A percentile compares a stretch with the other conserved stretches of the same genome.
Conservation (phyloP, 1,284 basidiomycete species). For the Apiotrichum gracile region DNA sequence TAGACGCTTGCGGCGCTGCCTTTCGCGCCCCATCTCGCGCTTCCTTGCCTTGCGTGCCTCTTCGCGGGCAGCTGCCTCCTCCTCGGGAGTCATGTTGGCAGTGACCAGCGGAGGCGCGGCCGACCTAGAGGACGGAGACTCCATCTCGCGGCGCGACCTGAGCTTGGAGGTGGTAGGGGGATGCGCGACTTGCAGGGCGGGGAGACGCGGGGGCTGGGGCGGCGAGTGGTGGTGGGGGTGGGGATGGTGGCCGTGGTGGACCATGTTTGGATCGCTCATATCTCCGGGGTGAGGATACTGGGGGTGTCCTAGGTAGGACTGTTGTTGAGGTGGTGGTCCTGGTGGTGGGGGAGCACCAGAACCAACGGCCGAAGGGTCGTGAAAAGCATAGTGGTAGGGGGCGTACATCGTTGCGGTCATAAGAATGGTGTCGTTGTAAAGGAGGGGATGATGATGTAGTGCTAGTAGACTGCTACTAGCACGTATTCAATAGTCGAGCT, state of each 20-base stretch:
- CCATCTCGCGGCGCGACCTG: constrained; percentile 10
- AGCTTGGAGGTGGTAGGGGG: constrained; percentile 27
- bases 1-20: constrained; percentile 19
- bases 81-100: background rate
- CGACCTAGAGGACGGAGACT: background rate
- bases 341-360: background rate
- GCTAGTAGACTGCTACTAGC: background rate
- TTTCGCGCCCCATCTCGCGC: constrained; percentile 18
- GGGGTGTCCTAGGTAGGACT: background rate
- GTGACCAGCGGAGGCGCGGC: constrained; percentile 3
- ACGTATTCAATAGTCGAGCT: no score
- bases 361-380: background rate
- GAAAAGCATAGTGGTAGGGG: constrained; percentile 1
- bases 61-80: constrained; percentile 7
- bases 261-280: constrained; percentile 2
- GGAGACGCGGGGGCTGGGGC: background rate
- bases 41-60: constrained; percentile 18
- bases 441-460: background rate
- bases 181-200: constrained; percentile 21
- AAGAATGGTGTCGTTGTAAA: background rate
- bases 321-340: background rate
- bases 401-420: constrained; percentile 8
- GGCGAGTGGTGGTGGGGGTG: background rate
- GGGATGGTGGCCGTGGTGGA: background rate
- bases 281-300: background rate